These are phyloP conservation scores for Hygrocybe punicea DNA, from an alignment of 768 basidiomycete species.

Conservation along the genomic window DNA sequence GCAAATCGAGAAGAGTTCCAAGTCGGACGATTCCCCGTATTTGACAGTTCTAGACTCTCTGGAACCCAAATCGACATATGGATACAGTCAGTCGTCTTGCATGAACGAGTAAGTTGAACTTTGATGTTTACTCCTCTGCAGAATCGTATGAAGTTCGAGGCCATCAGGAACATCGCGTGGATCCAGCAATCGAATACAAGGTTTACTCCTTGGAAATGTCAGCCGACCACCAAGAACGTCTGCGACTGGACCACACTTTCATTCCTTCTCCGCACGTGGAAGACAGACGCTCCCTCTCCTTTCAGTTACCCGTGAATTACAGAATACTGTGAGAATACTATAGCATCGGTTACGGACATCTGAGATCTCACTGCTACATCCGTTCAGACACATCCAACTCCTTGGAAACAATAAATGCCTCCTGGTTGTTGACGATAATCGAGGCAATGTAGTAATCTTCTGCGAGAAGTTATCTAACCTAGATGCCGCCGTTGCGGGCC, in stretches of 20 bases:
- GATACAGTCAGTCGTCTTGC: too few relatives aligned
- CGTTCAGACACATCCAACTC: slow-evolving; percentile 34
- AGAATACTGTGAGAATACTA: slow-evolving; percentile 32
- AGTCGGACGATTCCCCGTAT: not conserved
- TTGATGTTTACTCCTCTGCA: not conserved
- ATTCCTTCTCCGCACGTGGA: slow-evolving; percentile 32
- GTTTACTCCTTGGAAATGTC: slow-evolving; percentile 33
- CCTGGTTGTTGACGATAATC: slow-evolving; percentile 38
- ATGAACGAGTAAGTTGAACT: not conserved
- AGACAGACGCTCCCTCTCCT: slow-evolving; percentile 22
- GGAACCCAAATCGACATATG: too few relatives aligned
- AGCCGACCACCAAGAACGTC: slow-evolving; percentile 34
- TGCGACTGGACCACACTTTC: slow-evolving; percentile 33
- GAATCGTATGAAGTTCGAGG: not conserved
- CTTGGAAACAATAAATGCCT: slow-evolving; percentile 42
- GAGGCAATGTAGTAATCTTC: slow-evolving; percentile 37
- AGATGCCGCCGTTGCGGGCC: slow-evolving; percentile 26
- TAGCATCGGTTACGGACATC: not conserved
- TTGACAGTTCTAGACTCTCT: too few relatives aligned
- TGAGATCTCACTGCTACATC: not conserved
- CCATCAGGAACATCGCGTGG: slow-evolving; percentile 4
- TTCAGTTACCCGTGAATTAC: slow-evolving; percentile 18
- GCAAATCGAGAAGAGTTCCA: not conserved
- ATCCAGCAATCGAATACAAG: slow-evolving; percentile 28
- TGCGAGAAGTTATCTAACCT: slow-evolving; percentile 35